Evolutionary conservation across 2,329 filamentous ascomycete species (phyloP), one percentile per base, ranked within the genome.

Genomic region (Bipolaris oryzae): DNA sequence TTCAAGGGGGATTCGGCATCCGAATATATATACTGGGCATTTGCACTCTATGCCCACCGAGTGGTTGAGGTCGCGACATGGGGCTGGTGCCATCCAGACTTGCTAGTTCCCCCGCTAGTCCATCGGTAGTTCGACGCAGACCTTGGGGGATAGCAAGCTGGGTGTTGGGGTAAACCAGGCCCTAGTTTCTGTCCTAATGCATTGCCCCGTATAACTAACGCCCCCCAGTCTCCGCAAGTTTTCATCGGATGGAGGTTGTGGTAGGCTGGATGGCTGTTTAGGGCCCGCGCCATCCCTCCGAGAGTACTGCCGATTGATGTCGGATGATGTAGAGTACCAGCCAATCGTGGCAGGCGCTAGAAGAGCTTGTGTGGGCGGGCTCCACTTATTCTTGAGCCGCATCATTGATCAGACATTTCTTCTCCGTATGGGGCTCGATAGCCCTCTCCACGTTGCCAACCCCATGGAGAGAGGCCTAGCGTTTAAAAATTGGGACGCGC

Each of bases 341-440:
- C 67, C 66, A 69, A 67, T 68, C 49, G 63, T 16, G 43, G 1
- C 33, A 5, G 11, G 41, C 21, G 33, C 33, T 53, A 37, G n/a
- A 11, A 18, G n/a, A 56, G 9, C 49, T 46, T 47, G 55, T 31
- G 21, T 34, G 53, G 56, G 46, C 37, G 34, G 16, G 54, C 50
- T 59, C 67, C 66, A 67, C 63, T 60, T 50, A 16, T 50, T 57
- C 60, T 70, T 69, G 67, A 71, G 68, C 68, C 68, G 68, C 66
- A 71, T 58, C 61, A 20, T 13, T 18, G 25, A 44, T 15, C n/a
- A 50, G 39, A 57, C 53, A 62, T 55, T 50, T 50, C 46, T 50
- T 47, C 60, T 50, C 53, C 55, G 51, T 43, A 48, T 44, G 49
- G 50, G 50, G 43, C 62, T 62, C 64, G 54, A 64, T 59, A 64